Evolutionary conservation across 768 basidiomycete genomes (phyloP).

Genomic region (Leccinellum albellum): DNA sequence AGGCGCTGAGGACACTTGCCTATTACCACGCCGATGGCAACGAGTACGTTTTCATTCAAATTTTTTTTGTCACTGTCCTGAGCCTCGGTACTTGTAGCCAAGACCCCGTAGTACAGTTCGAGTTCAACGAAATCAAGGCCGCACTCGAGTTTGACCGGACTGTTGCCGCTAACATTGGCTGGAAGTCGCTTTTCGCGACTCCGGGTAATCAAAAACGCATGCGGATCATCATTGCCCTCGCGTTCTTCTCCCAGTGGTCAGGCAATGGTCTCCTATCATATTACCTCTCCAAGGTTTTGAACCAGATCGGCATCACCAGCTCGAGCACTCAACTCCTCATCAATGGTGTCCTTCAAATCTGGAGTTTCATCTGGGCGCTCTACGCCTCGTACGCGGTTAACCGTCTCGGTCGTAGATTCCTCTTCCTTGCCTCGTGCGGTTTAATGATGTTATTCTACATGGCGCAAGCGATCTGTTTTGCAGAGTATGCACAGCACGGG

Average conservation of each 20-base stretch:
- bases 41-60: slow-evolving; percentile 33
- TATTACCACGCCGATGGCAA: slow-evolving; percentile 83
- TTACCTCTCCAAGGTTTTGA: slow-evolving; percentile 67
- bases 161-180: slow-evolving; percentile 58
- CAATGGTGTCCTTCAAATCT: slow-evolving; percentile 59
- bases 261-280: slow-evolving; percentile 71
- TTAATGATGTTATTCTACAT: slow-evolving; percentile 65
- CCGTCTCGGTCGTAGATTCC: slow-evolving; percentile 56
- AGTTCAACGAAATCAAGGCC: slow-evolving; percentile 80
- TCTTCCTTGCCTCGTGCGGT: slow-evolving; percentile 57
- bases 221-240: slow-evolving; percentile 62
- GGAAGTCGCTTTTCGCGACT: slow-evolving; percentile 63
- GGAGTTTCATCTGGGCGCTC: slow-evolving; percentile 17
- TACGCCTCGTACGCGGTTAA: slow-evolving; percentile 41
- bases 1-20: slow-evolving; percentile 67
- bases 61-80: background rate
- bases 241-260: slow-evolving; percentile 74
- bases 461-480: slow-evolving; percentile 65
- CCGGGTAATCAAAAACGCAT: slow-evolving; percentile 68
- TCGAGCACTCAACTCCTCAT: slow-evolving; percentile 55
- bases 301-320: slow-evolving; percentile 56
- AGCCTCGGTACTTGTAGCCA: slow-evolving; percentile 29
- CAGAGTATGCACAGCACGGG: slow-evolving; percentile 46
- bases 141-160: slow-evolving; percentile 66
- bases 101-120: slow-evolving; percentile 67